phyloP scores from a whole-genome alignment of 768 basidiomycete genomes.

The Naematelia encephala region DNA sequence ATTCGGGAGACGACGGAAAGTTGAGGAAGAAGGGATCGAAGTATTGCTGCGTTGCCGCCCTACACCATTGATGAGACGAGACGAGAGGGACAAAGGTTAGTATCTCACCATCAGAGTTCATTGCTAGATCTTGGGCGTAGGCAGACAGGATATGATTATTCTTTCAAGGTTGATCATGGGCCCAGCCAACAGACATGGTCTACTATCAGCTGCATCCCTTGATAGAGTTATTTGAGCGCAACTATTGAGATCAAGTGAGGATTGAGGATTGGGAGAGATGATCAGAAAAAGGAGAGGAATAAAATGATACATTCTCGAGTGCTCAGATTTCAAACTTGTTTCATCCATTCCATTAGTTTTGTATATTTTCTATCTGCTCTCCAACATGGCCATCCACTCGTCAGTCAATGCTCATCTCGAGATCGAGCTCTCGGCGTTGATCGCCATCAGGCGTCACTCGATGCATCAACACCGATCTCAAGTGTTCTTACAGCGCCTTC shows the following conservation, averaged over 20 bases:
- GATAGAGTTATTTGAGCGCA: too few species aligned
- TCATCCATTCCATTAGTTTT: too few species aligned
- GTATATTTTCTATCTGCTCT: neutral
- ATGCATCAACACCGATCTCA: constrained; percentile 34
- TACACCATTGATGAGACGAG: neutral
- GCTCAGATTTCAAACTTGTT: too few species aligned
- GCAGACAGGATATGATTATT: neutral
- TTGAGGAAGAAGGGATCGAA: constrained; percentile 19
- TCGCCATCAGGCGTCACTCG: constrained; percentile 19
- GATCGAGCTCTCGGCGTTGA: constrained; percentile 25
- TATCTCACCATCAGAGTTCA: neutral
- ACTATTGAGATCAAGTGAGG: too few species aligned
- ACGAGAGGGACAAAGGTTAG: neutral
- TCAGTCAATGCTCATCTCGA: constrained; percentile 24
- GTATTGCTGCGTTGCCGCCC: neutral
- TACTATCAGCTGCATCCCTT: too few species aligned
- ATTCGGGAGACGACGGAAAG: constrained; percentile 22
- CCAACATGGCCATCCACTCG: constrained; percentile 7
- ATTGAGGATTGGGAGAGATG: too few species aligned
- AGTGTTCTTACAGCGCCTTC: constrained; percentile 27
- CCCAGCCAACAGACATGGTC: too few species aligned
- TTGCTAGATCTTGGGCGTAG: too few species aligned
- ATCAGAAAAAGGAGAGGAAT: too few species aligned
- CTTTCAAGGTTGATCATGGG: too few species aligned
- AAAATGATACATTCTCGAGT: too few species aligned